Conservation (phyloP, 73 alveolate genomes). For the Blepharisma japonicum region DNA sequence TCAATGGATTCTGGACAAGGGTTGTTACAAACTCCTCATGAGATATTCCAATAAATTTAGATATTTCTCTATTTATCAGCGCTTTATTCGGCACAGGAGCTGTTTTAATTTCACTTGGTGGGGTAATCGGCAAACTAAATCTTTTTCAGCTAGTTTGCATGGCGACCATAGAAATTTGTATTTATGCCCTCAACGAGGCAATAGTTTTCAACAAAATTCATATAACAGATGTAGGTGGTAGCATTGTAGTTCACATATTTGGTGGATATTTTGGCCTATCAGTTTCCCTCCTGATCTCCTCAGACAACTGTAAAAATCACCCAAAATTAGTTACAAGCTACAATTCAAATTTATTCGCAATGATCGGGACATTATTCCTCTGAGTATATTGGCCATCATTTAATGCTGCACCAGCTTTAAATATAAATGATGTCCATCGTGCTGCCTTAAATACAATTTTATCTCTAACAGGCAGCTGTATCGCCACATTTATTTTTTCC, state of each 20-base stretch:
- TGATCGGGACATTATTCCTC: slow-evolving; percentile 82
- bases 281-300: slow-evolving; percentile 51
- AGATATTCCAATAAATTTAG: slow-evolving; percentile 31
- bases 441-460: slow-evolving; percentile 72
- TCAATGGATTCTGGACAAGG: slow-evolving; percentile 50
- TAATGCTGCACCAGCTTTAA: slow-evolving; percentile 70
- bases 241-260: slow-evolving; percentile 74
- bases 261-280: slow-evolving; percentile 86
- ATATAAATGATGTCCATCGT: slow-evolving; percentile 46
- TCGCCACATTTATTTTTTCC: slow-evolving; percentile 60
- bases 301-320: slow-evolving; percentile 47
- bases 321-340: slow-evolving; percentile 59
- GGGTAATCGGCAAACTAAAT: slow-evolving; percentile 66
- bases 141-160: slow-evolving; percentile 55
- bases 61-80: slow-evolving; percentile 38
- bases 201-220: slow-evolving; percentile 28
- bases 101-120: slow-evolving; percentile 66
- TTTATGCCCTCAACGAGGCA: slow-evolving; percentile 49
- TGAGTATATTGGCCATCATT: slow-evolving; percentile 92
- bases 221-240: slow-evolving; percentile 84
- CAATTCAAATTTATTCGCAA: slow-evolving; percentile 65
- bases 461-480: slow-evolving; percentile 61
- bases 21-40: slow-evolving; percentile 30
- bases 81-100: slow-evolving; percentile 68
- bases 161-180: slow-evolving; percentile 47